Base-by-base conservation (phyloP, 2,329 filamentous ascomycete species). In the Cercospora zeina region DNA sequence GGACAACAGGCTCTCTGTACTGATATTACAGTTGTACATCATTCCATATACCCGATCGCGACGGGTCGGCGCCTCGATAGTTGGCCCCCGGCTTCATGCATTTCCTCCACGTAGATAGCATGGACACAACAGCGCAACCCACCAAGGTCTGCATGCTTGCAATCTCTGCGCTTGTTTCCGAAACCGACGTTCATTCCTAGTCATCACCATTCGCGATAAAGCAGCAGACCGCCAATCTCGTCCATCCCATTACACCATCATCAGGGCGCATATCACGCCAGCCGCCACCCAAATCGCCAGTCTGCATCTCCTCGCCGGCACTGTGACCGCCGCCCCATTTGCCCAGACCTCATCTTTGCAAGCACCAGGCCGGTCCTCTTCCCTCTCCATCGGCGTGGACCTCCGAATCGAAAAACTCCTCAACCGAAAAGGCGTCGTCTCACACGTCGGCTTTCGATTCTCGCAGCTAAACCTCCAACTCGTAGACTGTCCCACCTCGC, bases 401-500 rank as follows among this genome's bases (percentile, higher is more conserved):
- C 42, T 49, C 21, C 42, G 21, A 7, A 49, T n/a, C 21, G 42
- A 49, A 27, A 49, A 49, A n/a, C 42, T 49, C 13, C 21, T 49
- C 42, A 49, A 49, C 42, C 21, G 42, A 27, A 30, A 49, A 2
- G 42, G 42, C 21, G 42, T 49, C 13, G 42, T 49, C 42, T 49
- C 42, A 30, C 42, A 49, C 42, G 42, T 49, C 21, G 42, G 42
- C 21, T 49, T 49, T 19, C 13, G 14, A 49, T 49, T 30, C 21
- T 49, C 42, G 6, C 42, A 49, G 24, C 42, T 49, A n/a, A 49
- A 49, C 42, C 42, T 49, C 42, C 42, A 49, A n/a, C 42, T 49
- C 11, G 42, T 49, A n/a, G 42, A 49, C 13, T 27, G 21, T n/a
- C 42, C 42, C 13, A 49, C 21, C 42, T 30, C 42, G 3, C 42